phyloP scores from a whole-genome alignment of 495 filamentous ascomycete species.

The Talaromyces borbonicus region DNA sequence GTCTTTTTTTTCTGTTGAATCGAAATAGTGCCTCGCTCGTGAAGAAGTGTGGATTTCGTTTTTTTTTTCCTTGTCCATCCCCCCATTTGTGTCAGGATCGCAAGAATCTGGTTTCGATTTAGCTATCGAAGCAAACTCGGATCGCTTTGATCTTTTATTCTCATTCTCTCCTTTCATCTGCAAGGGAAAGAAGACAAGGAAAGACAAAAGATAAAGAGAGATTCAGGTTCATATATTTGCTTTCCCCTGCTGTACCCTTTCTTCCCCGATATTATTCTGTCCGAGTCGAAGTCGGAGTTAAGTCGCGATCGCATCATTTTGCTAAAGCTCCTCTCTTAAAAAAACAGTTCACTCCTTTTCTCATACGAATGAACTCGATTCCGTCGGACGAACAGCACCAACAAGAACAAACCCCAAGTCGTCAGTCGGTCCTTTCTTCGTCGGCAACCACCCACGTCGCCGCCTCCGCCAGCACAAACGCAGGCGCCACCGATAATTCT shows the following conservation, averaged over 20 bases:
- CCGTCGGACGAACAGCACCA: conserved; percentile 29
- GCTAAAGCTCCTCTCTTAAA: conserved; percentile 60
- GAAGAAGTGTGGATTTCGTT: neutral
- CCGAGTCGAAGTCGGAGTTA: too few species aligned
- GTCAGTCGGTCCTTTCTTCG: too few species aligned
- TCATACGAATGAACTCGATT: conserved; percentile 45
- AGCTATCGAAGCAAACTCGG: conserved; percentile 8
- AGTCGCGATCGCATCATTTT: too few species aligned
- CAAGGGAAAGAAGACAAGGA: too few species aligned
- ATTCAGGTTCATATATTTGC: too few species aligned
- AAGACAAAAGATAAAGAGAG: too few species aligned
- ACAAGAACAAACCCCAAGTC: too few species aligned
- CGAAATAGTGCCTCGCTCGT: neutral
- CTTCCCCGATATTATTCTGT: too few species aligned
- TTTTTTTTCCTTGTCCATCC: neutral
- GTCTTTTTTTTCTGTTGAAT: neutral
- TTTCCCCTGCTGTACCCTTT: too few species aligned
- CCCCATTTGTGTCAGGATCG: neutral
- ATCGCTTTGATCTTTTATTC: conserved; percentile 10
- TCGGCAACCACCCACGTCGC: conserved; percentile 50
- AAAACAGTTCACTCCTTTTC: conserved; percentile 55
- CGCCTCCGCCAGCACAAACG: conserved; percentile 44
- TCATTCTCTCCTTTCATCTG: neutral
- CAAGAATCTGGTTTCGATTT: conserved; percentile 10
- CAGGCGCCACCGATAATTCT: conserved; percentile 72